phyloP scores from a whole-genome alignment of 352 stramenopile species.

The Salisapilia sapeloensis region DNA sequence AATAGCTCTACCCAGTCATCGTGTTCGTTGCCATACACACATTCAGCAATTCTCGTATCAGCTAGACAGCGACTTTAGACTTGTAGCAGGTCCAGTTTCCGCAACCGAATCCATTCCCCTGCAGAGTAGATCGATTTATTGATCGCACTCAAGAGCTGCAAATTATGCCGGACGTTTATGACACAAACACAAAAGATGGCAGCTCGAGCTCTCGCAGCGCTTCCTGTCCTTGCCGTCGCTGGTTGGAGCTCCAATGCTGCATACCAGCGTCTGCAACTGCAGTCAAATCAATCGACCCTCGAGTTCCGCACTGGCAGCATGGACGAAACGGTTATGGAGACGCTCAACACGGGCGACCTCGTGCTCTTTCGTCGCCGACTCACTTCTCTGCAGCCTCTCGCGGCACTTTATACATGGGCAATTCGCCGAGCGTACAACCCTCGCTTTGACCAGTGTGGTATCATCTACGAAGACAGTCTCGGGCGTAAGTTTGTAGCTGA shows the following conservation, averaged over 20 bases:
- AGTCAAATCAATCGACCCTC: conserved; percentile 14
- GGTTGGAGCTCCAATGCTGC: conserved; percentile 56
- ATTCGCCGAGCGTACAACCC: conserved; percentile 29
- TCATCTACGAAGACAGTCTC: conserved; percentile 65
- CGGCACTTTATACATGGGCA: conserved; percentile 47
- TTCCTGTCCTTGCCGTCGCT: conserved; percentile 36
- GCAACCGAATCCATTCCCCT: too few relatives aligned
- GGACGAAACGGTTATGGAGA: conserved; percentile 78
- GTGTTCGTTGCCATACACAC: too few relatives aligned
- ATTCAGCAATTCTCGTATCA: too few relatives aligned
- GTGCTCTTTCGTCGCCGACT: conserved; percentile 66
- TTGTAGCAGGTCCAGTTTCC: too few relatives aligned
- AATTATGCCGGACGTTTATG: too few relatives aligned
- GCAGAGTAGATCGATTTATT: too few relatives aligned
- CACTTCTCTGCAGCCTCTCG: conserved; percentile 47
- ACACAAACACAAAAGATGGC: too few relatives aligned
- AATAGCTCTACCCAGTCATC: too few relatives aligned
- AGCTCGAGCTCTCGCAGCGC: conserved; percentile 20
- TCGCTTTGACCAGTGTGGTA: conserved; percentile 67
- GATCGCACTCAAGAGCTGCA: too few relatives aligned
- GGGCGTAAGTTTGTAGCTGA: conserved; percentile 74
- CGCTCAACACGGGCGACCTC: conserved; percentile 68
- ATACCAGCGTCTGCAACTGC: conserved; percentile 26
- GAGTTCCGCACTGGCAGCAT: conserved; percentile 67
- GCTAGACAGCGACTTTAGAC: too few relatives aligned